Base-by-base conservation (phyloP, 2,329 filamentous ascomycete genomes). In the Davidsoniella neocaledoniae region DNA sequence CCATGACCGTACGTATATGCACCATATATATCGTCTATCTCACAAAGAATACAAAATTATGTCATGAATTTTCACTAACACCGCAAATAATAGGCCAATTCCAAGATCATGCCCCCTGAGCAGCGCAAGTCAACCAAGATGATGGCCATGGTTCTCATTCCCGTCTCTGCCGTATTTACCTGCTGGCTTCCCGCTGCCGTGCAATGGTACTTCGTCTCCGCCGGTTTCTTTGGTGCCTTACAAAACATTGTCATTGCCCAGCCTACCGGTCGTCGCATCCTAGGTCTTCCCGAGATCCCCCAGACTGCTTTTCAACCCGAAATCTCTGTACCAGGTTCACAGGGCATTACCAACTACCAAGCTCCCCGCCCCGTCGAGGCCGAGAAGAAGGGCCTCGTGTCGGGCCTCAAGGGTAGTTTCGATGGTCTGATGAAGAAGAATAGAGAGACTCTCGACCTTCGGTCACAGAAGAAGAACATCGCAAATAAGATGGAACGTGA, bases 151-250 rank as follows among this genome's bases (percentile, higher is more conserved):
- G 56, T 66, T n/a, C 58, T 73, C 42, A 66, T 67, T 17, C 64
- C 63, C 48, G 53, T 70, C 46, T 65, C 68, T 47, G 64, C 71
- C 58, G 29, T 70, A 44, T 62, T 62, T 41, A 72, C 70, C 5
- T 63, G 63, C 42, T 73, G 67, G 63, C 61, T 73, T 50, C 68
- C 69, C 16, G 64, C 69, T 38, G 68, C 62, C 48, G 60, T 73
- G 46, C 71, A 73, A 55, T 66, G 68, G 60, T 73, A 73, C 67
- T 65, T 71, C 55, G 57, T 70, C 53, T 57, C 63, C 54, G 57
- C 65, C 26, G 60, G 66, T 21, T 60, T 60, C 23, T 53, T 59
- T 17, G 54, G 60, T 38, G 40, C 59, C 40, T 57, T 63, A 45
- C 57, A 68, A 57, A 64, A 66, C 37, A 55, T 60, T 37, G 49